Base-by-base conservation (phyloP, 208 protist genomes). In the Trypanosoma conorhini region DNA sequence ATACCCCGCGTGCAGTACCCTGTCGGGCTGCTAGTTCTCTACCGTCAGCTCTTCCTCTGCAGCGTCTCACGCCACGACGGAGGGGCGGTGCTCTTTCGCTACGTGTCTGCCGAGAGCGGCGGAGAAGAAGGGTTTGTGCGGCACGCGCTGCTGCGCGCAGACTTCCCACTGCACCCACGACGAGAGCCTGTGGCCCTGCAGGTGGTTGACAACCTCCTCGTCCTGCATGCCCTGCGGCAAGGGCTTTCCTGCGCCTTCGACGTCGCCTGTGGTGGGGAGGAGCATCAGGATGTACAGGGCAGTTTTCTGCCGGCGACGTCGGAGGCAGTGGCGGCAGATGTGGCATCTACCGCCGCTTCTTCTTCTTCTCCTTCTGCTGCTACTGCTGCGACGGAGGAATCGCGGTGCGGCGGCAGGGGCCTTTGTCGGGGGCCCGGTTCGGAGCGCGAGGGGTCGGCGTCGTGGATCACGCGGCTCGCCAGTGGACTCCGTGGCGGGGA, bases 41-140 rank as follows among this genome's bases (percentile, higher is more conserved):
- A 90, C n/a, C 74, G 79, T 13, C 62, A 79, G 8, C 54, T 82
- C 15, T 83, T 82, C 60, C 13, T 90, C 19, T 87, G 77, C 62
- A 68, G 75, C 62, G 30, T 83, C 17, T 69, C 69, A 8, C 55
- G 57, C 13, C 31, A 70, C 24, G 52, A 76, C 52, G 56, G 61
- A 15, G 44, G 73, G 24, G 24, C 67, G 48, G 38, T 74, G 35
- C 51, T 82, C 3, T 78, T 74, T 56, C 77, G 72, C 15, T 82
- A 78, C 59, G 3, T 54, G 5, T 28, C 50, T 24, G 40, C 38
- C 8, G 66, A 38, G 24, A 30, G 30, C 55, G 50, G 33, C 15
- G 50, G 63, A 1, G 58, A 22, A 50, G 67, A 54, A 35, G 40
- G 65, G 65, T 86, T 83, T 57, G 80, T 72, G 28, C 73, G 56